Percentiles rank a stretch among this genome's conserved stretches.
Conservation (phyloP, 306 rosid species). For the Erythrophleum fordii region DNA sequence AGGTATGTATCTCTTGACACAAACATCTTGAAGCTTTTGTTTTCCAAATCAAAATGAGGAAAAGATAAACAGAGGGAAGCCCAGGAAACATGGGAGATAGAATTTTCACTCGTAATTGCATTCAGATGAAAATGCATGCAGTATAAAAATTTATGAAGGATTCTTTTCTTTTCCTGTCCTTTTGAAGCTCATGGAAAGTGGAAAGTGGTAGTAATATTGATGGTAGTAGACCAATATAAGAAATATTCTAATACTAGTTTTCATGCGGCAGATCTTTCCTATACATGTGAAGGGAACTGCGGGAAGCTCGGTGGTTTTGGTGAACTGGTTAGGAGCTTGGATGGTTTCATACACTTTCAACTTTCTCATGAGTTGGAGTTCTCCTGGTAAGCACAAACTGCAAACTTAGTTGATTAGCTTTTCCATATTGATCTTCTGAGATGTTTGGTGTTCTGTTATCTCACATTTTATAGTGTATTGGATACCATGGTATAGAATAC, state of each 20-base stretch:
- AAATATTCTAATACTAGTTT: slow-evolving; percentile 5
- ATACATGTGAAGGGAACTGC: slow-evolving; percentile 77
- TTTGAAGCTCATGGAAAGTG: neutral
- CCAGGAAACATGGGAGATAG: neutral
- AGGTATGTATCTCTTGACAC: slow-evolving; percentile 53
- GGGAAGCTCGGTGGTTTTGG: slow-evolving; percentile 74
- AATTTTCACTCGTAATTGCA: neutral
- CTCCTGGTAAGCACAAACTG: slow-evolving; percentile 52
- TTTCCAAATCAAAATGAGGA: neutral
- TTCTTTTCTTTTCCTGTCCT: neutral
- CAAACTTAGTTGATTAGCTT: neutral
- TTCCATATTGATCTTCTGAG: neutral
- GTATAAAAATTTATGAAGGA: neutral
- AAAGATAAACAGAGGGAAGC: neutral
- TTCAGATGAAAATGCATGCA: neutral
- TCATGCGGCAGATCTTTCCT: slow-evolving; percentile 66
- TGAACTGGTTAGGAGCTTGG: slow-evolving; percentile 85
- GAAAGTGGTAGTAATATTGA: neutral
- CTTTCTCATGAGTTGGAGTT: slow-evolving; percentile 78
- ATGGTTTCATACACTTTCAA: slow-evolving; percentile 69
- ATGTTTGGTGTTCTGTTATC: neutral
- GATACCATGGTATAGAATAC: too few species aligned
- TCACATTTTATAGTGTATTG: too few species aligned
- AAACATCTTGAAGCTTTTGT: neutral
- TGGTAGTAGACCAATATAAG: neutral